Evolutionary conservation across 2,329 filamentous ascomycete species (phyloP).

Genomic region (Pestalotiopsis sp.): DNA sequence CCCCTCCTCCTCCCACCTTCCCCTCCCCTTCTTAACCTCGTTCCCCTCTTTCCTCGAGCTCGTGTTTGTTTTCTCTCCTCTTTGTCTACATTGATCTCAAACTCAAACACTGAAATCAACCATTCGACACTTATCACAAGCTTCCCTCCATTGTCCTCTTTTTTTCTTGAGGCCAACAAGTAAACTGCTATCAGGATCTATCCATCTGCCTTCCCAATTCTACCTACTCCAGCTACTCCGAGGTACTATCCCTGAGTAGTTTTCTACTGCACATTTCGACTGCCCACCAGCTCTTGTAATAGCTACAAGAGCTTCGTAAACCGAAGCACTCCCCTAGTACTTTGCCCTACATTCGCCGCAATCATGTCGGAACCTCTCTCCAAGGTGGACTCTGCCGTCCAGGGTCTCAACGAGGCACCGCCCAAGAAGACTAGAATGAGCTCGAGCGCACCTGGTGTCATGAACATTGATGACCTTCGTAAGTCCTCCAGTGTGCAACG

Average conservation of each 20-base stretch:
- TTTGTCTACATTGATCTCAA: constrained; percentile 13
- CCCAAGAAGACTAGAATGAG: constrained; percentile 72
- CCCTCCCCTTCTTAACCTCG: constrained; percentile 17
- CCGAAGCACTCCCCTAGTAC: constrained; percentile 10
- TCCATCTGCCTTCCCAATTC: not conserved
- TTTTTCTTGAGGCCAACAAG: constrained; percentile 9
- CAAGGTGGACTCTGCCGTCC: constrained; percentile 91
- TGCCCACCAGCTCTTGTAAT: constrained; percentile 2
- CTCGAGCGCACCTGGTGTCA: constrained; percentile 72
- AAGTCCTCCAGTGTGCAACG: constrained; percentile 36
- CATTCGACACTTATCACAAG: constrained; percentile 12
- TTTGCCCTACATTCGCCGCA: constrained; percentile 3
- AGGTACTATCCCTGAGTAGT: not conserved
- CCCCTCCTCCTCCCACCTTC: constrained; percentile 10
- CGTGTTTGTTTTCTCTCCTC: constrained; percentile 13
- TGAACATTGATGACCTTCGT: constrained; percentile 87
- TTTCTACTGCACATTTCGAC: not conserved
- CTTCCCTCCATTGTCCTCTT: constrained; percentile 17
- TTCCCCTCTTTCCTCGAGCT: constrained; percentile 22
- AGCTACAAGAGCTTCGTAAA: not conserved
- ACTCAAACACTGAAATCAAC: constrained; percentile 16
- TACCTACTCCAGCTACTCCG: not conserved
- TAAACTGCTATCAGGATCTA: constrained; percentile 14
- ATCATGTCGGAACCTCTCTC: constrained; percentile 59
- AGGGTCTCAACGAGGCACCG: constrained; percentile 71